phyloP scores from a whole-genome alignment of 768 basidiomycete species.

The Gyrodon lividus region DNA sequence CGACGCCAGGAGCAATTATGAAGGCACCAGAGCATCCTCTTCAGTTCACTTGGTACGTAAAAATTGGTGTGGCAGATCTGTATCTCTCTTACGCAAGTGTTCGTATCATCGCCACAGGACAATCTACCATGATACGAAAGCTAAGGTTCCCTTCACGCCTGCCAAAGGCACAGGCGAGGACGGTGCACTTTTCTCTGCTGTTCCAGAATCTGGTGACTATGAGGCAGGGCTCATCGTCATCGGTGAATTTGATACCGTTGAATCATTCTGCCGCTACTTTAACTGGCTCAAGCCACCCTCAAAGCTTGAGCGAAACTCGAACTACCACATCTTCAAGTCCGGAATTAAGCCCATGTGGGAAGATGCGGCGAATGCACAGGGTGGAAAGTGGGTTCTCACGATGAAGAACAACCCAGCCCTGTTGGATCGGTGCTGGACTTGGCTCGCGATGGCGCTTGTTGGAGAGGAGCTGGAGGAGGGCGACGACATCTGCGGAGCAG shows the following conservation, averaged over 20 bases:
- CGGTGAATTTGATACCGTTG: slow-evolving; percentile 89
- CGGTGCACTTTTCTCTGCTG: slow-evolving; percentile 31
- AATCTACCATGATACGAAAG: slow-evolving; percentile 85
- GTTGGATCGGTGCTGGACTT: slow-evolving; percentile 86
- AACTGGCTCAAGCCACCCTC: slow-evolving; percentile 94
- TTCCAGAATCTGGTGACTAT: slow-evolving; percentile 72
- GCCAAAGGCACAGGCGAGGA: slow-evolving; percentile 37
- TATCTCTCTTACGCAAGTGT: background rate
- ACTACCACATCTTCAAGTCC: slow-evolving; percentile 93
- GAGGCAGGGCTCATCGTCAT: slow-evolving; percentile 85
- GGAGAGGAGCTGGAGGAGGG: slow-evolving; percentile 65
- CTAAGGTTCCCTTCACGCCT: slow-evolving; percentile 61
- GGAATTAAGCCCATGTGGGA: slow-evolving; percentile 99
- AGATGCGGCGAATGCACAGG: slow-evolving; percentile 86
- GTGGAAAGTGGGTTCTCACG: slow-evolving; percentile 94
- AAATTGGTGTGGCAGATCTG: background rate
- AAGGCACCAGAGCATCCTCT: slow-evolving; percentile 78
- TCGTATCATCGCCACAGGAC: slow-evolving; percentile 53
- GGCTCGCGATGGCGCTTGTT: slow-evolving; percentile 89
- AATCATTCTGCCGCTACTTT: slow-evolving; percentile 88
- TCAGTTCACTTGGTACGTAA: slow-evolving; percentile 71
- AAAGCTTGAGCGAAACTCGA: slow-evolving; percentile 83
- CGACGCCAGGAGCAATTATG: slow-evolving; percentile 73
- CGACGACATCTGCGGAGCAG: slow-evolving; percentile 80
- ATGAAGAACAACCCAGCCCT: slow-evolving; percentile 81